phyloP scores from a whole-genome alignment of 148 eudicot genomes.

The Amaranthus cruentus region DNA sequence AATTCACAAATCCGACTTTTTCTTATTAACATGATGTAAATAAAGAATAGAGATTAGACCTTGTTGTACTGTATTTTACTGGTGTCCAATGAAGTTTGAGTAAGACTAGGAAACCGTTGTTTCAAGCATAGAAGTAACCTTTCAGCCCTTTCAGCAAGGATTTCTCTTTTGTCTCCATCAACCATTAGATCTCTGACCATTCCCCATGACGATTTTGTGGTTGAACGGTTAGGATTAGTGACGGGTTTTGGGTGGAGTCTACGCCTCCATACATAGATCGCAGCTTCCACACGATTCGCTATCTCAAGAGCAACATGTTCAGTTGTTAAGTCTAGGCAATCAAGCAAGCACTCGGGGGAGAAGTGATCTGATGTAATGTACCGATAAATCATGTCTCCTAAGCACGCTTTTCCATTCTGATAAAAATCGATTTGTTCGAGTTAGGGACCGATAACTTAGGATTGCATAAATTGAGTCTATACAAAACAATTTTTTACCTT shows the following conservation, averaged over 20 bases:
- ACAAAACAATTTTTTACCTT: conserved; percentile 43
- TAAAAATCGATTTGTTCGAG: neutral
- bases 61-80: conserved; percentile 75
- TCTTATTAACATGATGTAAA: too few relatives aligned
- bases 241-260: conserved; percentile 41
- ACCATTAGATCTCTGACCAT: conserved; percentile 66
- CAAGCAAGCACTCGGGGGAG: conserved; percentile 70
- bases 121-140: conserved; percentile 64
- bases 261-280: conserved; percentile 68
- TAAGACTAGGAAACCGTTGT: conserved; percentile 72
- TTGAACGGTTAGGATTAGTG: conserved; percentile 38
- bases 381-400: conserved; percentile 71
- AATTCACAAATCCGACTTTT: too few relatives aligned
- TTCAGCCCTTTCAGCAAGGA: conserved; percentile 75
- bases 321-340: conserved; percentile 65
- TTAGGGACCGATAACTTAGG: too few relatives aligned
- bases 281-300: conserved; percentile 78
- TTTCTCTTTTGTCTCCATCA: conserved; percentile 67
- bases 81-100: conserved; percentile 70
- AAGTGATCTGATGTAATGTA: conserved; percentile 73
- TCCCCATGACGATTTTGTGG: conserved; percentile 70
- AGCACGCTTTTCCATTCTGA: conserved; percentile 73
- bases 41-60: conserved; percentile 30
- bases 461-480: too few relatives aligned
- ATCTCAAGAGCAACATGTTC: conserved; percentile 71